Conservation (phyloP, 768 basidiomycete species). For the Trametes maxima region DNA sequence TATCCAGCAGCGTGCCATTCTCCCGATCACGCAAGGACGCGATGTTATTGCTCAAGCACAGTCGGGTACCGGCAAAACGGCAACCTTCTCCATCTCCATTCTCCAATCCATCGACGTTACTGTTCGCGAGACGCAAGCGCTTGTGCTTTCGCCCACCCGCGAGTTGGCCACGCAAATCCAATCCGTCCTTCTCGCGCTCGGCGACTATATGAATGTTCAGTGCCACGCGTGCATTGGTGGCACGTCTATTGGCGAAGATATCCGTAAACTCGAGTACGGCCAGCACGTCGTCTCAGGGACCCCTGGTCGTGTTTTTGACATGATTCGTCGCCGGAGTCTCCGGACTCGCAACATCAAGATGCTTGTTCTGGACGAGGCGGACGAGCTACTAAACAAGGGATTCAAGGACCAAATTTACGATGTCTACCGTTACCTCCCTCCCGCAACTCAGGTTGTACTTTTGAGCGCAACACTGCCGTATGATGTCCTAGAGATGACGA, state of each 20-base stretch:
- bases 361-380: slow-evolving; percentile 92
- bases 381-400: slow-evolving; percentile 95
- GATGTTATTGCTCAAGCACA: slow-evolving; percentile 99
- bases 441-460: slow-evolving; percentile 95
- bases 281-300: slow-evolving; percentile 98
- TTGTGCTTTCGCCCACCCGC: slow-evolving; percentile 96
- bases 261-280: slow-evolving; percentile 94
- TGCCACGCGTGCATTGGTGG: slow-evolving; percentile 99
- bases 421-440: slow-evolving; percentile 95
- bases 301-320: slow-evolving; percentile 97
- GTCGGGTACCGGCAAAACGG: slow-evolving; percentile 99
- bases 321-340: slow-evolving; percentile 93
- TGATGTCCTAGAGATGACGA: slow-evolving; percentile 98
- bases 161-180: slow-evolving; percentile 99
- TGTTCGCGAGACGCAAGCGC: slow-evolving; percentile 92
- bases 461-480: slow-evolving; percentile 95
- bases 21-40: slow-evolving; percentile 92
- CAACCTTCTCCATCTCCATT: slow-evolving; percentile 97
- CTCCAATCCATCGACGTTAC: slow-evolving; percentile 97
- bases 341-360: slow-evolving; percentile 98
- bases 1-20: slow-evolving; percentile 97
- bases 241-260: slow-evolving; percentile 96
- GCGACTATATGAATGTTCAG: slow-evolving; percentile 99
- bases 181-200: slow-evolving; percentile 92
- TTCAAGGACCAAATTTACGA: slow-evolving; percentile 99